These are phyloP conservation scores for Emydomyces testavorans DNA, from an alignment of 2,329 filamentous ascomycete genomes.

Conservation along the genomic window DNA sequence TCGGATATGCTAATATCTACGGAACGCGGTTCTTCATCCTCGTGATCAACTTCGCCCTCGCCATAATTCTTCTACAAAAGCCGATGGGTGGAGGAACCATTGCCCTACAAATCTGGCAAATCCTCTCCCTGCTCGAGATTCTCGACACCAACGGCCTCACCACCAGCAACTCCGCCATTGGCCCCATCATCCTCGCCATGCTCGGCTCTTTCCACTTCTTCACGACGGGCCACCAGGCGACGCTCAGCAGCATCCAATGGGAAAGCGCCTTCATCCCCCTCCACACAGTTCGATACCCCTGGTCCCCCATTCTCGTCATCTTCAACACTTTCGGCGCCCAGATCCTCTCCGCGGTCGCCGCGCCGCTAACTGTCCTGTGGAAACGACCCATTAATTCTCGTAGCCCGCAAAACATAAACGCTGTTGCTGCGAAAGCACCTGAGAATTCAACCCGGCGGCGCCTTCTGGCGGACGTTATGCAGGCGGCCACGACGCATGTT, in stretches of 20 bases:
- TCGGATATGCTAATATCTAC: slow-evolving; percentile 88
- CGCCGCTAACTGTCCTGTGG: slow-evolving; percentile 78
- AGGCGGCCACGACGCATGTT: slow-evolving; percentile 61
- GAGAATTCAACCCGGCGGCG: slow-evolving; percentile 24
- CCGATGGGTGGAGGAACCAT: slow-evolving; percentile 86
- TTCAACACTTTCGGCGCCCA: slow-evolving; percentile 86
- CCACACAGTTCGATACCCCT: slow-evolving; percentile 72
- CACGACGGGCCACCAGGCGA: slow-evolving; percentile 93
- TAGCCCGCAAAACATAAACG: slow-evolving; percentile 23
- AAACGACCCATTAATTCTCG: slow-evolving; percentile 67
- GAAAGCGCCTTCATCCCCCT: slow-evolving; percentile 88
- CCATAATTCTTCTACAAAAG: slow-evolving; percentile 72
- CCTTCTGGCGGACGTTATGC: slow-evolving; percentile 57
- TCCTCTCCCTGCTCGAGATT: slow-evolving; percentile 62
- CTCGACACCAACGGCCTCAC: slow-evolving; percentile 51
- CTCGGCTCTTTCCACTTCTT: slow-evolving; percentile 92
- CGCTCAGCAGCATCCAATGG: slow-evolving; percentile 83
- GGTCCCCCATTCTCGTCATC: slow-evolving; percentile 67
- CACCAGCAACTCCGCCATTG: slow-evolving; percentile 54
- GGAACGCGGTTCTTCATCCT: slow-evolving; percentile 82
- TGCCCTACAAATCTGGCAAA: slow-evolving; percentile 73
- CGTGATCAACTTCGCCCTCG: slow-evolving; percentile 64
- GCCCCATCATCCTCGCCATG: slow-evolving; percentile 72
- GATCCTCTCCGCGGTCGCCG: slow-evolving; percentile 65
- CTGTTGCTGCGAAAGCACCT: slow-evolving; percentile 21